These are phyloP conservation scores for Lecanoromycetidae sp. DNA, from an alignment of 2,329 filamentous ascomycete genomes.

Conservation along the genomic window DNA sequence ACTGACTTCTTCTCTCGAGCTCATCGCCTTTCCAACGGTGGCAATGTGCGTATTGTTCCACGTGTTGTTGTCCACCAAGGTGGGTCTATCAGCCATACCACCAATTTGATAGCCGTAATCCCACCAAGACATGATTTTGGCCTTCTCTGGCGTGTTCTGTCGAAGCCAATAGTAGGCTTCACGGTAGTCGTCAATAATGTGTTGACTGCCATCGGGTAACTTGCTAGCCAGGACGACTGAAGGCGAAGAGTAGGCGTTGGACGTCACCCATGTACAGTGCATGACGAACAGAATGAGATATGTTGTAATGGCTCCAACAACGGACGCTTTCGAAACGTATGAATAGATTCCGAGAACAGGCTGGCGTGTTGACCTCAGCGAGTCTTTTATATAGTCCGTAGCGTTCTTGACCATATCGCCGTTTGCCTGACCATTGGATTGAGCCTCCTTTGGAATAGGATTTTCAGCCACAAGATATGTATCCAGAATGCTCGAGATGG, in stretches of 20 bases:
- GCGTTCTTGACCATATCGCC: slow-evolving; percentile 39
- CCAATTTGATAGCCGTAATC: slow-evolving; percentile 99
- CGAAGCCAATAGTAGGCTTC: slow-evolving; percentile 99
- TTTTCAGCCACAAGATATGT: slow-evolving; percentile 61
- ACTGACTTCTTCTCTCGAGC: slow-evolving; percentile 90
- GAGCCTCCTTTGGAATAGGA: slow-evolving; percentile 41
- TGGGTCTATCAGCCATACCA: slow-evolving; percentile 96
- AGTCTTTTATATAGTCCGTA: slow-evolving; percentile 44
- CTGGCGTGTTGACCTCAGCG: slow-evolving; percentile 57
- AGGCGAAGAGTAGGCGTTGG: slow-evolving; percentile 95
- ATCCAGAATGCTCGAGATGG: slow-evolving; percentile 76
- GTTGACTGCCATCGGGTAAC: slow-evolving; percentile 86
- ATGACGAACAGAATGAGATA: slow-evolving; percentile 90
- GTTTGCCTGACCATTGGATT: slow-evolving; percentile 30
- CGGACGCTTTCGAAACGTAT: slow-evolving; percentile 62
- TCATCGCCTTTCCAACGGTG: slow-evolving; percentile 98
- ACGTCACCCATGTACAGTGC: slow-evolving; percentile 98
- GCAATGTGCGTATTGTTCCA: slow-evolving; percentile 99
- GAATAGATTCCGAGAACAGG: slow-evolving; percentile 77
- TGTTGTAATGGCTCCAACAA: slow-evolving; percentile 58
- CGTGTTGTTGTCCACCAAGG: slow-evolving; percentile 97
- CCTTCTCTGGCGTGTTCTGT: slow-evolving; percentile 87
- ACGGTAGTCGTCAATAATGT: slow-evolving; percentile 98
- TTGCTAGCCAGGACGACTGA: slow-evolving; percentile 90
- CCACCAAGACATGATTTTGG: slow-evolving; percentile 99